Evolutionary conservation across 148 eudicot genomes (phyloP), one percentile per base, ranked within the genome.

Genomic region (Pharnaceum exiguum): DNA sequence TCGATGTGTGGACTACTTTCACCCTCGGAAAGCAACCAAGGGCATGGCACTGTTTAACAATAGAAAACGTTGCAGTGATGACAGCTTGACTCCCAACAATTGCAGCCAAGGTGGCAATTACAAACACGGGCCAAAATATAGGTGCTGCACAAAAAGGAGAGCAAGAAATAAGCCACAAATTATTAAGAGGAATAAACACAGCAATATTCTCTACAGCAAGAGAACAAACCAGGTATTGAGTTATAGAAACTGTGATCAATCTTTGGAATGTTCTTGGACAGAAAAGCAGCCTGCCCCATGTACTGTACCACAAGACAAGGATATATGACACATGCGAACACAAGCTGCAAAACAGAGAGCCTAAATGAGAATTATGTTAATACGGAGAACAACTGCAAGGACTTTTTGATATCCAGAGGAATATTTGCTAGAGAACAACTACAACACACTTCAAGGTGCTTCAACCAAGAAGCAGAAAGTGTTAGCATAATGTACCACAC

Each of bases 251-350:
- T 77, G 63, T 68, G 27, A 25, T 79, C 71, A 29, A 93, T 83
- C 30, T 72, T 54, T 28, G 62, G 0, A 18, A 73, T 36, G 61
- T 93, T 81, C 70, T 68, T 76, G 35, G 96, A 79, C 55, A 85
- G 61, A 74, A 33, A 93, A 51, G 99, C 99, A 74, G 96, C 96
- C 81, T 88, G 99, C 55, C 99, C 99, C 99, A 93, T 83, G 74
- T 93, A 93, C 73, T 88, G 96, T 47, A 93, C 73, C 47, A 93
- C 88, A 62, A 93, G 81, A 60, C 95, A 88, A 53, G 96, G 98
- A 68, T 93, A 93, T 69, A 93, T 65, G 51, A 83, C 48, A 49
- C 66, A 59, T 17, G 80, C 74, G 68, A 93, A 93, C 31, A 82
- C 89, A 29, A 88, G 78, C 99, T 93, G 96, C 77, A 78, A 27